Evolutionary conservation across 805 yeast species (phyloP), one percentile per base, ranked within the genome.

Genomic region (Tetrapisispora namnaoensis): DNA sequence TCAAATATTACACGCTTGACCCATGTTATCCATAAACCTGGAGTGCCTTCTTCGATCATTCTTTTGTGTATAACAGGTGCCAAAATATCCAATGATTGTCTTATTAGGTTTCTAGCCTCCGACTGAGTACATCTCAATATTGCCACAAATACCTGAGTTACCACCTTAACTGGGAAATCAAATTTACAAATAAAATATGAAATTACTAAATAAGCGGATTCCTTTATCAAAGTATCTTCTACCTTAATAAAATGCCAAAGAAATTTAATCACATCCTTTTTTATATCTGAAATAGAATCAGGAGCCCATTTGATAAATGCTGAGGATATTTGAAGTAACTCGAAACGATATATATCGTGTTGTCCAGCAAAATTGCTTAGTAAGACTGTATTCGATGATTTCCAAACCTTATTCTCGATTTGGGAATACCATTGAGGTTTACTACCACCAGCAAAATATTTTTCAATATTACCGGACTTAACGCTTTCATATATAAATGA

Each of bases 221-320:
- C 95, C 61, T 93, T 93, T 24, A 95, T 79, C 45, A 89, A 77
- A 46, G 82, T 77, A 61, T 93, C 99, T 53, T 90, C 97, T 32
- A 90, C 70, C 56, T 87, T 87, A 60, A 93, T 83, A 58, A 82
- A 86, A 55, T 86, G 86, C 99, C 99, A 93, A 56, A 89, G 85
- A 68, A 89, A 93, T 63, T 87, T 88, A 64, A 93, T 87, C 40
- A 93, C 79, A 56, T 89, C 95, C 60, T 88, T 91, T 40, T 86
- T 74, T 55, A 77, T 74, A 16, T 79, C 83, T 8, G 76, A 69
- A 24, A 87, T 73, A 11, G 73, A 66, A 0, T 69, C 64, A 0
- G 95, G 80, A 1, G 86, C 81, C 66, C 80, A 77, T 59, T 82
- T 81, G 24, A 89, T 77, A 41, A 93, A 68, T 41, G 84, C 67